These are phyloP conservation scores for Podospora sp. DNA, from an alignment of 495 filamentous ascomycete genomes.

Conservation along the genomic window DNA sequence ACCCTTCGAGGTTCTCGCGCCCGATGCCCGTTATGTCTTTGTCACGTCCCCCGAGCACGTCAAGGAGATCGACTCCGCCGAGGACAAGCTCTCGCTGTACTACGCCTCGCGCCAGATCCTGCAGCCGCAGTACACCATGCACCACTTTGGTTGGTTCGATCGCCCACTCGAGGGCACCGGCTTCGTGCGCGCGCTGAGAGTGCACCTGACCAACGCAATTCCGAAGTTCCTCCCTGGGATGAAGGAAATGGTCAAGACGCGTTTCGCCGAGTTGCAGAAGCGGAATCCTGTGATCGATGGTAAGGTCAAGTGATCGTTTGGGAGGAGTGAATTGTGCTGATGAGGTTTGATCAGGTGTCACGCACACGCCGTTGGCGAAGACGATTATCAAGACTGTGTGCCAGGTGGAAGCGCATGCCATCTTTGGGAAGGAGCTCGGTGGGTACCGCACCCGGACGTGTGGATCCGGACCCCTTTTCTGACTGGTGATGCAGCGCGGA, in stretches of 20 bases:
- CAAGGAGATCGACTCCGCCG: conserved; percentile 2
- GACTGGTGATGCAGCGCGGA: neutral
- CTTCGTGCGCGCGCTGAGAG: neutral
- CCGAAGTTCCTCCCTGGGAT: neutral
- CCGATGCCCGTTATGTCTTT: conserved; percentile 8
- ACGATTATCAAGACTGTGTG: neutral
- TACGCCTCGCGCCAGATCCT: neutral
- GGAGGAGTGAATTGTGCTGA: neutral
- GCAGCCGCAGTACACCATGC: conserved; percentile 7
- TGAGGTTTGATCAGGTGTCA: neutral
- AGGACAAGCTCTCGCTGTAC: neutral
- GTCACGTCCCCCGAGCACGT: neutral
- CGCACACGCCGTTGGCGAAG: neutral
- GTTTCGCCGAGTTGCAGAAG: conserved; percentile 2
- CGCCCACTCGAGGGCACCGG: neutral
- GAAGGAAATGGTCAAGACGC: neutral
- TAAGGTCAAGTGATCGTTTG: neutral
- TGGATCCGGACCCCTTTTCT: neutral
- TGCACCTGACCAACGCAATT: neutral
- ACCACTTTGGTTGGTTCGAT: conserved; percentile 7
- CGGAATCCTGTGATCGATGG: neutral
- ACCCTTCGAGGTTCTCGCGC: conserved; percentile 5
- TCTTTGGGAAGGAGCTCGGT: conserved; percentile 9
- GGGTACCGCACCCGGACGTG: neutral
- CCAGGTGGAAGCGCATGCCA: neutral